Conservation (phyloP, 345 rosid genomes). For the Heritiera fomes region DNA sequence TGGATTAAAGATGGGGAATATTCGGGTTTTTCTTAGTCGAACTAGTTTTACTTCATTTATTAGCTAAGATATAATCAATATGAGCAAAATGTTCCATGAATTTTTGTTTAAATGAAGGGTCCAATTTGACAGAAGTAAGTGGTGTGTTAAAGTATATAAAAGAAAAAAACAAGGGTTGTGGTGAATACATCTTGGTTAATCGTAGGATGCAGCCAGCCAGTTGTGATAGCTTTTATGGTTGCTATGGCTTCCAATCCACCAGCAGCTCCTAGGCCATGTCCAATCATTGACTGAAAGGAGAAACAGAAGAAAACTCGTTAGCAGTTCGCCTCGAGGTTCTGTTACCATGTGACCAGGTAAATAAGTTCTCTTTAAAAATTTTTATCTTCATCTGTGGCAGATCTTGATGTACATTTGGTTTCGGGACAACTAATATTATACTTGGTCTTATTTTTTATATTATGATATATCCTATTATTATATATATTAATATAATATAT, state of each 20-base stretch:
- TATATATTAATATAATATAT: too few relatives aligned
- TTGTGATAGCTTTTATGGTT: conserved; percentile 64
- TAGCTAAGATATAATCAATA: too few relatives aligned
- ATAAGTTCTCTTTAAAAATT: background rate
- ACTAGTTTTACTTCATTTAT: background rate
- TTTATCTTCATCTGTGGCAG: too few relatives aligned
- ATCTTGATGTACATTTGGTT: too few relatives aligned
- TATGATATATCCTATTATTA: too few relatives aligned
- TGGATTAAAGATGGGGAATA: background rate
- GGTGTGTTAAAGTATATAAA: conserved; percentile 12
- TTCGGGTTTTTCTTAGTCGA: background rate
- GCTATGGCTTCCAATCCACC: conserved; percentile 73
- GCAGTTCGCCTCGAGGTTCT: background rate
- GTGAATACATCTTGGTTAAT: conserved; percentile 51
- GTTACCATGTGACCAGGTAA: background rate
- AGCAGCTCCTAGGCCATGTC: conserved; percentile 71
- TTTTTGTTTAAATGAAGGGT: background rate
- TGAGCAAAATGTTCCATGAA: background rate
- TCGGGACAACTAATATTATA: too few relatives aligned
- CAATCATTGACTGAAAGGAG: conserved; percentile 34
- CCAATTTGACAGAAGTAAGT: background rate
- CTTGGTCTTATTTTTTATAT: too few relatives aligned
- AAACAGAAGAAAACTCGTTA: background rate
- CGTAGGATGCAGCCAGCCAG: conserved; percentile 73
- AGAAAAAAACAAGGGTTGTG: background rate